Conservation (phyloP, 2,329 filamentous ascomycete species). For the Colletotrichum truncatum region DNA sequence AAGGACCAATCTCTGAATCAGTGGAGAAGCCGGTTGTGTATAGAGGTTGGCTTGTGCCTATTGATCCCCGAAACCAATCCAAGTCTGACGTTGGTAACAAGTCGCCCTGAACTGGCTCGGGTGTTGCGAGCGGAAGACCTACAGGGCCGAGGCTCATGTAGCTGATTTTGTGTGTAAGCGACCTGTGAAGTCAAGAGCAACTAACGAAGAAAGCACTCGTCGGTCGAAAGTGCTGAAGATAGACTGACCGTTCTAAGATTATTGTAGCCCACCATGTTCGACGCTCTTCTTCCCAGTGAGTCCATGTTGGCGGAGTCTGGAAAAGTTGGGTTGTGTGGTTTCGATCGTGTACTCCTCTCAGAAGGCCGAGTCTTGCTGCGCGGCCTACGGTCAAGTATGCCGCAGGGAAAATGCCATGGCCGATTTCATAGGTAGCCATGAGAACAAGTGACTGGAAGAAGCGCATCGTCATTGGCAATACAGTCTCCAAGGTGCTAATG, state of each 20-base stretch:
- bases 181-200: too few species aligned
- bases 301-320: conserved; percentile 37
- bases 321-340: conserved; percentile 38
- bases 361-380: conserved; percentile 30
- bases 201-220: too few species aligned
- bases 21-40: conserved; percentile 30
- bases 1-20: conserved; percentile 31
- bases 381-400: conserved; percentile 40
- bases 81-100: conserved; percentile 38
- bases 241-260: conserved; percentile 42
- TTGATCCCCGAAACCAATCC: conserved; percentile 37
- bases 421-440: conserved; percentile 43
- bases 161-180: too few species aligned
- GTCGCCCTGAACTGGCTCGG: conserved; percentile 37
- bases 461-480: conserved; percentile 34
- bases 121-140: conserved; percentile 35
- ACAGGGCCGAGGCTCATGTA: conserved; percentile 34
- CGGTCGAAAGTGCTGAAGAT: not conserved
- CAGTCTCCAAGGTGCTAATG: conserved; percentile 32
- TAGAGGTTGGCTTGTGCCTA: conserved; percentile 37
- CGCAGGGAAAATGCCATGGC: conserved; percentile 43
- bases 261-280: conserved; percentile 44
- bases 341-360: conserved; percentile 37
- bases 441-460: conserved; percentile 39
- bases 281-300: conserved; percentile 42